These are phyloP conservation scores for Termitomyces sp. DNA, from an alignment of 768 basidiomycete species.

Conservation along the genomic window DNA sequence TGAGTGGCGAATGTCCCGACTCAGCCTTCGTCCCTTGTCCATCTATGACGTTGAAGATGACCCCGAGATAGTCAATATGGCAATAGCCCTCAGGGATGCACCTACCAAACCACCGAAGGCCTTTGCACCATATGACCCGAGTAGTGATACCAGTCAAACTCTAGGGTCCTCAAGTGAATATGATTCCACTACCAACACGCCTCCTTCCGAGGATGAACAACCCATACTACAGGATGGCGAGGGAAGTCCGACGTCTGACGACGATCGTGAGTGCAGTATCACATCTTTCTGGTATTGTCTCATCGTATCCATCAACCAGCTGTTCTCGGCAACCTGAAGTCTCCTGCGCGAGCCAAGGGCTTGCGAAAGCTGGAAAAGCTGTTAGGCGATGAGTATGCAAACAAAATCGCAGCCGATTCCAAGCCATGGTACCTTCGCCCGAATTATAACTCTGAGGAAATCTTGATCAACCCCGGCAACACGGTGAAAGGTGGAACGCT, in stretches of 20 bases:
- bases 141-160: constrained; percentile 13
- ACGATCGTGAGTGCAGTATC: constrained; percentile 36
- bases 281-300: background rate
- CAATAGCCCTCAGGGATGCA: constrained; percentile 32
- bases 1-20: constrained; percentile 73
- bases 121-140: constrained; percentile 14
- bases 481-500: constrained; percentile 86
- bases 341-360: constrained; percentile 30
- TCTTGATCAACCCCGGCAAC: constrained; percentile 82
- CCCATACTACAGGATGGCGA: constrained; percentile 11
- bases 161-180: constrained; percentile 1
- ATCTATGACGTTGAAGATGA: constrained; percentile 17
- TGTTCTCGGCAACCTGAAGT: constrained; percentile 22
- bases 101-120: constrained; percentile 5
- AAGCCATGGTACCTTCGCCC: constrained; percentile 85
- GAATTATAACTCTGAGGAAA: constrained; percentile 75
- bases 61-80: constrained; percentile 58
- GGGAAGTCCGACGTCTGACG: constrained; percentile 32
- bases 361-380: constrained; percentile 62
- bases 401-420: constrained; percentile 40
- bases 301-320: background rate
- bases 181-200: constrained; percentile 7
- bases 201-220: constrained; percentile 9
- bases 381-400: constrained; percentile 55
- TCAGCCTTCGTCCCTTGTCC: constrained; percentile 51